A percentile compares a stretch with the other conserved stretches of the same genome.
Conservation (phyloP, 495 filamentous ascomycete genomes). For the Aspergillus incahuasiensis region DNA sequence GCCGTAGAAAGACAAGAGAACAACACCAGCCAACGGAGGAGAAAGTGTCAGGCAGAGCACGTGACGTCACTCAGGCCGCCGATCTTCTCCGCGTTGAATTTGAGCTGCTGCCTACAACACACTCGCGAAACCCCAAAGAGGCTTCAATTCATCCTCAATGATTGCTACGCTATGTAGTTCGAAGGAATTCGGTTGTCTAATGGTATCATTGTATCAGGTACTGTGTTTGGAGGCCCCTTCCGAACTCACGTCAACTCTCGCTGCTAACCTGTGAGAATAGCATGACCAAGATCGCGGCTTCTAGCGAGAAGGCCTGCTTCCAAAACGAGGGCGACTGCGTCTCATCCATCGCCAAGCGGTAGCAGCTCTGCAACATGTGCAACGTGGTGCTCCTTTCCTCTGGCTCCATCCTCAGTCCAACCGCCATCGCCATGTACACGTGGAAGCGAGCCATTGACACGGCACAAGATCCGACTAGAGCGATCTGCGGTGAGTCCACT, state of each 20-base stretch:
- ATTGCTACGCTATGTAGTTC: too few relatives aligned
- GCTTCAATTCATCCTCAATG: too few relatives aligned
- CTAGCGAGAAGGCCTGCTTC: slow-evolving; percentile 1
- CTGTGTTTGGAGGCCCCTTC: too few relatives aligned
- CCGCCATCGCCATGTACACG: slow-evolving; percentile 19
- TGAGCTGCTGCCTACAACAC: too few relatives aligned
- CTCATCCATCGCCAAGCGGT: slow-evolving; percentile 15
- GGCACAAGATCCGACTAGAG: background rate
- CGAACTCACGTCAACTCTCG: background rate
- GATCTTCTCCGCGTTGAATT: too few relatives aligned
- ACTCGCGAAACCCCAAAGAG: too few relatives aligned
- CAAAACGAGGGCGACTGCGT: slow-evolving; percentile 9
- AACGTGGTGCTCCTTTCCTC: background rate
- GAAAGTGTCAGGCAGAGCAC: too few relatives aligned
- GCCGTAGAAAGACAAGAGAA: too few relatives aligned
- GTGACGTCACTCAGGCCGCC: too few relatives aligned
- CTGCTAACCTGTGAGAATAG: slow-evolving; percentile 11
- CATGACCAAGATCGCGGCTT: slow-evolving; percentile 9
- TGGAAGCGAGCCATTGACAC: slow-evolving; percentile 15
- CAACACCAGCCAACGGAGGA: too few relatives aligned
- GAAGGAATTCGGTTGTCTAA: too few relatives aligned
- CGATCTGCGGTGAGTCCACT: background rate
- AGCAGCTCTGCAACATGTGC: slow-evolving; percentile 10
- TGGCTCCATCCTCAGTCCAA: slow-evolving; percentile 9
- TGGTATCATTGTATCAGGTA: too few relatives aligned